Evolutionary conservation across 805 yeast genomes (phyloP), one percentile per base, ranked within the genome.

Genomic region (Saturnispora kantuleensis): DNA sequence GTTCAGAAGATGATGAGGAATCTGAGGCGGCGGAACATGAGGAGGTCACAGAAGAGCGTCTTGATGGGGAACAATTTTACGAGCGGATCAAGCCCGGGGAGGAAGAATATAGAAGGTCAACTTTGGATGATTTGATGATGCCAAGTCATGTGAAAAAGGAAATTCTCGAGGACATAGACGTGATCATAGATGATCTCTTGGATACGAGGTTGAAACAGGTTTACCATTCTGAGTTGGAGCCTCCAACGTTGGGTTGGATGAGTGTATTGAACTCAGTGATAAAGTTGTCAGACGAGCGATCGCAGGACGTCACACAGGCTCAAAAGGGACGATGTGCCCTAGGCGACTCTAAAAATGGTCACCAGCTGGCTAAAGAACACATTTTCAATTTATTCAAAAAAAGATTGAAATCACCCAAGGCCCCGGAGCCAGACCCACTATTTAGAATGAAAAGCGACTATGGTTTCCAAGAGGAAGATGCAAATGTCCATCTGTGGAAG

Each of bases 401-500:
- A 5, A 32, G 32, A 15, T 15, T 42, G 15, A 8, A 5, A 4
- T 28, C 35, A 37, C 45, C 45, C 11, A 12, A 5, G n/a, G 38
- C n/a, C 10, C 45, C 45, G 11, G 9, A 12, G 10, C 37, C 45
- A 5, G 45, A 42, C 28, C 41, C 41, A 17, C 28, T 37, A 21
- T 42, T 42, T 31, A 17, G 26, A 21, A 21, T 21, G 2, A 21
- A 36, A 9, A 11, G 6, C 11, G 21, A n/a, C 16, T 36, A 42
- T 21, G 37, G 32, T 9, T 16, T 26, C 6, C 41, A 42, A 21
- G 26, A 11, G 10, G 39, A 28, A 13, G 45, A 42, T 17, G 13
- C 45, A 5, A 26, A 42, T 5, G 16, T 26, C 8, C 18, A 18
- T 26, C 33, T 28, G 10, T 42, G 45, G 45, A 36, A 35, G 31